phyloP scores from a whole-genome alignment of 345 rosid species.

The Populus euphratica region DNA sequence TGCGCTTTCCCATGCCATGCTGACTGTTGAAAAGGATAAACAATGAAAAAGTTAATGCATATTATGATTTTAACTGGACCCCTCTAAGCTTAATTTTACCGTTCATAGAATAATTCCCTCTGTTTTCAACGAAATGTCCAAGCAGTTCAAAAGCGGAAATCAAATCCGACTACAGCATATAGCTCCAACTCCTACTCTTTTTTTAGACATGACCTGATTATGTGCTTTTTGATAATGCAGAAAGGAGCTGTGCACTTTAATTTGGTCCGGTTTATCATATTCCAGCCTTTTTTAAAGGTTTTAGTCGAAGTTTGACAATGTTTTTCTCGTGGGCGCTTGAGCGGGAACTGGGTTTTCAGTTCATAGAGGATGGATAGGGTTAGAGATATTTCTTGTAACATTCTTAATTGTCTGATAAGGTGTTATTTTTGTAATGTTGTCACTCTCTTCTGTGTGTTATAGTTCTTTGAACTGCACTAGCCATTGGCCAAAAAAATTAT shows the following conservation, averaged over 20 bases:
- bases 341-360: not conserved
- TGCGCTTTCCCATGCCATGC: not conserved
- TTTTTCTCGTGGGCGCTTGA: not conserved
- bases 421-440: slow-evolving; percentile 21
- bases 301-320: not conserved
- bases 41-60: not conserved
- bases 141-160: not conserved
- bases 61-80: not conserved
- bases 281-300: not conserved
- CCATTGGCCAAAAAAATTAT: slow-evolving; percentile 15
- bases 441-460: slow-evolving; percentile 8
- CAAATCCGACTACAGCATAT: not conserved
- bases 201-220: not conserved
- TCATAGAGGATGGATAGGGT: slow-evolving; percentile 14
- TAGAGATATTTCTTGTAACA: slow-evolving; percentile 13
- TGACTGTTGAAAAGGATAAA: not conserved
- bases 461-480: slow-evolving; percentile 9
- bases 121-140: not conserved
- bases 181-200: not conserved
- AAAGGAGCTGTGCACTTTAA: not conserved
- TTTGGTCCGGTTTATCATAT: not conserved
- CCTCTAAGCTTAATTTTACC: not conserved
- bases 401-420: not conserved
- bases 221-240: slow-evolving; percentile 13
- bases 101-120: not conserved